Base-by-base conservation (phyloP, 2,329 filamentous ascomycete species). In the Penicillium sp. region DNA sequence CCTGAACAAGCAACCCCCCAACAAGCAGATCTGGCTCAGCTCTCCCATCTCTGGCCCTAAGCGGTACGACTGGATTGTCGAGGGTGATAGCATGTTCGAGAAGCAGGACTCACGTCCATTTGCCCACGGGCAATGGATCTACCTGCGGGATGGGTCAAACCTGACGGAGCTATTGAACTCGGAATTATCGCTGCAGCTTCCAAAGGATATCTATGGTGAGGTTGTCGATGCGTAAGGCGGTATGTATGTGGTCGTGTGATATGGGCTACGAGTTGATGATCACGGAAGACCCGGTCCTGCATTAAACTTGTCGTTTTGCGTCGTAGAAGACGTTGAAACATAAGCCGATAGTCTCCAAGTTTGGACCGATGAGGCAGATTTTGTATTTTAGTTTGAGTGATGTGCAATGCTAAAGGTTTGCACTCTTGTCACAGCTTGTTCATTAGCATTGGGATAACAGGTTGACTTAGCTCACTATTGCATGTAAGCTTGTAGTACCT, bases 1-100 rank as follows among this genome's bases (percentile, higher is more conserved):
- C 61, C 85, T 99, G 79, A 99, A 99, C 85, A 99, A 99, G 78
- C 95, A 99, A 77, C 95, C 95, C 0, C 92, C 94, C 20, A 98
- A 97, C 83, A 95, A 92, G 82, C 95, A 89, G 75, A 96, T 99
- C 73, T 99, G 95, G 95, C 86, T 98, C 48, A 95, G 91, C 39
- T 96, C 92, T 45, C 95, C 95, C 4, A 82, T 92, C 55, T 93
- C 91, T 5, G 95, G 95, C 0, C 95, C 95, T 14, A 97, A 97
- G 79, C 88, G 94, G 59, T 99, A 89, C 80, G 93, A 98, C 76
- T 99, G 91, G 85, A 90, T 96, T 57, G 75, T 93, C 14, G 73
- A 75, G 58, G 76, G 88, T 59, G 91, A 95, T 69, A 82, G 85
- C 35, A 90, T 92, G 81, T 78, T 87, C 69, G 84, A 92, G 73